phyloP scores from a whole-genome alignment of 75 land plant genomes.

The Chamaecyparis obtusa region DNA sequence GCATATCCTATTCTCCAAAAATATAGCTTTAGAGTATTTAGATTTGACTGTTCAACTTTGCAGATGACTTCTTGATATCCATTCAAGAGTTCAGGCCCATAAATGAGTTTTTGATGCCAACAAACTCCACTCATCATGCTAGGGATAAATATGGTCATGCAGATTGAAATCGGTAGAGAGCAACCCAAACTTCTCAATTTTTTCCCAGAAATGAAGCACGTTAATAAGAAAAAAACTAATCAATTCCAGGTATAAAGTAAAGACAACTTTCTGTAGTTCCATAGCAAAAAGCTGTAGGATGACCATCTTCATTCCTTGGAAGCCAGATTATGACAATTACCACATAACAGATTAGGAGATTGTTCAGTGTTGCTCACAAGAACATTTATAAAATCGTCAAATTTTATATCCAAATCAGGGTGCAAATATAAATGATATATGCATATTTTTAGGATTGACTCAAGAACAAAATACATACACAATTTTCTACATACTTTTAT shows the following conservation, averaged over 20 bases:
- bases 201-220: background rate
- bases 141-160: too few species aligned
- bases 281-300: background rate
- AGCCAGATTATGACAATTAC: background rate
- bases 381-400: background rate
- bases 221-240: background rate
- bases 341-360: background rate
- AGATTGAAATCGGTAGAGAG: background rate
- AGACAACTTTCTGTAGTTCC: background rate
- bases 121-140: too few species aligned
- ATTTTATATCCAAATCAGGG: background rate
- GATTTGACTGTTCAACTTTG: too few species aligned
- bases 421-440: background rate
- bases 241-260: background rate
- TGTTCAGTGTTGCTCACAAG: background rate
- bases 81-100: too few species aligned
- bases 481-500: background rate
- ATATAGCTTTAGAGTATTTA: too few species aligned
- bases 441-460: background rate
- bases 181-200: background rate
- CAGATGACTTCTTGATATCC: too few species aligned
- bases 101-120: too few species aligned
- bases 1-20: too few species aligned
- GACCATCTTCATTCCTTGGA: background rate
- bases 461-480: background rate